Conservation (phyloP, 805 yeast species). For the Nakazawaea wyomingensis region DNA sequence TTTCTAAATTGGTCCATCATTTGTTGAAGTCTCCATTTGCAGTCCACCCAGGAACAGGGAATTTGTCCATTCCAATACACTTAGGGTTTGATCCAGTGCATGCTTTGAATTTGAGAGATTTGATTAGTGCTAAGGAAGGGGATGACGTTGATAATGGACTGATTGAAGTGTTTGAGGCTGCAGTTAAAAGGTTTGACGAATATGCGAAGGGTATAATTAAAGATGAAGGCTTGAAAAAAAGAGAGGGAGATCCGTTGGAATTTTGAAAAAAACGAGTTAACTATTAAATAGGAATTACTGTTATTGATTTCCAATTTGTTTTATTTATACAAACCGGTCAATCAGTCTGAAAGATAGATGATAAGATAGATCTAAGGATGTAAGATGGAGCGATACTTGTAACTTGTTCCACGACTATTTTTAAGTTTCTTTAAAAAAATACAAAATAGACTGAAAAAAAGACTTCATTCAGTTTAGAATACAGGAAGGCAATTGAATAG, state of each 20-base stretch:
- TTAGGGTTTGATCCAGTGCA: constrained; percentile 67
- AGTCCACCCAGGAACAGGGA: constrained; percentile 93
- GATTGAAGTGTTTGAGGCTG: constrained; percentile 15
- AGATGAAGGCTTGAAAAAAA: constrained; percentile 43
- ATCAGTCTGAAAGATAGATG: no score
- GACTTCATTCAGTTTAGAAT: no score
- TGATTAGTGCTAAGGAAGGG: constrained; percentile 60
- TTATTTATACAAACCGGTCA: no score
- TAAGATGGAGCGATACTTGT: background rate
- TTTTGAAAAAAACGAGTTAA: background rate
- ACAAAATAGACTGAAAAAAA: background rate
- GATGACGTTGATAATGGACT: constrained; percentile 33
- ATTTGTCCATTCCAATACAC: constrained; percentile 87
- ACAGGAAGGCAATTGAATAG: background rate
- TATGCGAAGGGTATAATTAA: constrained; percentile 55
- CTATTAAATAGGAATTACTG: no score
- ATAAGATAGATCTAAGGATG: no score
- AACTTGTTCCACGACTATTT: background rate
- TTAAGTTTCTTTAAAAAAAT: background rate
- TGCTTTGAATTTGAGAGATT: constrained; percentile 68
- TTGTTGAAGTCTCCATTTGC: constrained; percentile 95
- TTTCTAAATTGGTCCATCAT: constrained; percentile 84
- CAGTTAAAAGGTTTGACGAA: constrained; percentile 53
- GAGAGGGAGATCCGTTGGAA: constrained; percentile 27
- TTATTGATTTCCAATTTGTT: no score